A percentile compares a stretch with the other conserved stretches of the same genome.
Conservation (phyloP, 2,329 filamentous ascomycete species). For the Ophiostoma himal-ulmi region DNA sequence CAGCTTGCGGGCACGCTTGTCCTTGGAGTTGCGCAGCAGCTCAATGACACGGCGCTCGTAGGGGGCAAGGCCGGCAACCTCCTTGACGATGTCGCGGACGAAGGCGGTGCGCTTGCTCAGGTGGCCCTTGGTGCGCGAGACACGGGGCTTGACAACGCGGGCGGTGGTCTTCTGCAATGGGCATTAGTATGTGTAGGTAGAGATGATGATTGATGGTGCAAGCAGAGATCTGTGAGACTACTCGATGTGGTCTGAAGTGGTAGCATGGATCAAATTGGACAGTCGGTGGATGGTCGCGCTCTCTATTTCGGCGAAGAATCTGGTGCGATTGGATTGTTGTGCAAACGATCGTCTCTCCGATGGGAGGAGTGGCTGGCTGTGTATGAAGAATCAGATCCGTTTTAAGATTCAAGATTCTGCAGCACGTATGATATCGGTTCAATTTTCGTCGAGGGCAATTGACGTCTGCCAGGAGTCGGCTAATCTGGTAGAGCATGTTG, state of each 20-base stretch:
- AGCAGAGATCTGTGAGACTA: not conserved
- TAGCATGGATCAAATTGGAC: not conserved
- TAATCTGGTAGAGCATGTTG: not conserved
- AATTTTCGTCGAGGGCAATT: not conserved
- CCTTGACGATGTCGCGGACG: constrained; percentile 95
- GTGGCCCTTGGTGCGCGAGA: constrained; percentile 87
- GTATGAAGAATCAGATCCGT: not conserved
- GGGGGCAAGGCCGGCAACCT: constrained; percentile 89
- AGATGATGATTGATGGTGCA: not conserved
- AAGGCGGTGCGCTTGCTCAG: constrained; percentile 95
- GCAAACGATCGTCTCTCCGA: not conserved
- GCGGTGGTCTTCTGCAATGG: constrained; percentile 66
- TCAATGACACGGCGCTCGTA: constrained; percentile 99
- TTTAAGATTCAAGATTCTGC: not conserved
- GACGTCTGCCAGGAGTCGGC: not conserved
- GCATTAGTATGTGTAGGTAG: constrained; percentile 1
- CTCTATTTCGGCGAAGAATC: not conserved
- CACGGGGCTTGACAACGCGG: constrained; percentile 69
- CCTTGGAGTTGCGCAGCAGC: constrained; percentile 97
- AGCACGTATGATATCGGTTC: too few relatives aligned
- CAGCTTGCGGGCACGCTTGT: constrained; percentile 98
- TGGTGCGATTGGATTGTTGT: not conserved
- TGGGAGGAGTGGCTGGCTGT: not conserved
- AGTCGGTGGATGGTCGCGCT: not conserved
- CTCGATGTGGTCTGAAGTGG: not conserved